These are phyloP conservation scores for barrel medic (Medicago truncatula) DNA, from an alignment of 306 rosid species.

Conservation along the genomic window DNA sequence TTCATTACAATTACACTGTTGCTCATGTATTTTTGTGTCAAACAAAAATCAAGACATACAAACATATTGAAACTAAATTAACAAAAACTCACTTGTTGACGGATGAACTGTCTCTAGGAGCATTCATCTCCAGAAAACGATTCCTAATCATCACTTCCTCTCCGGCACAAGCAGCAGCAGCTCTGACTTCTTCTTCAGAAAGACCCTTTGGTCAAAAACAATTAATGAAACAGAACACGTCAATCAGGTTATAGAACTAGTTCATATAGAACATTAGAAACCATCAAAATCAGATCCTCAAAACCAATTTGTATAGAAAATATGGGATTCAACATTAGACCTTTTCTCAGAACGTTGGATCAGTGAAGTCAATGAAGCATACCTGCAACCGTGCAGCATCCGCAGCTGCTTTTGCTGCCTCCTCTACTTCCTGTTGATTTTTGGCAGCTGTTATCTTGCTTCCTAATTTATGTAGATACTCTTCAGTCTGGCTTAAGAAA, in stretches of 20 bases:
- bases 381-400: constrained; percentile 95
- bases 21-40: background rate
- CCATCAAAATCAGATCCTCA: constrained; percentile 34
- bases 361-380: constrained; percentile 39
- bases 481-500: constrained; percentile 92
- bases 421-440: constrained; percentile 92
- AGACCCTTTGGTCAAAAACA: constrained; percentile 73
- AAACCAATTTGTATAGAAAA: constrained; percentile 22
- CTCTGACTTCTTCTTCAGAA: constrained; percentile 99
- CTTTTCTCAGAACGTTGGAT: constrained; percentile 27
- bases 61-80: constrained; percentile 20
- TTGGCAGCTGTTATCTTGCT: constrained; percentile 92
- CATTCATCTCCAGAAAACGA: constrained; percentile 93
- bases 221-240: constrained; percentile 34
- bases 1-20: constrained; percentile 4
- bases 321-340: background rate
- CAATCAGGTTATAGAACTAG: constrained; percentile 19
- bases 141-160: constrained; percentile 96
- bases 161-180: constrained; percentile 96
- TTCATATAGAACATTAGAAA: constrained; percentile 25
- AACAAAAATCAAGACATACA: constrained; percentile 19
- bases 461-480: constrained; percentile 94
- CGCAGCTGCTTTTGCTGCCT: constrained; percentile 90
- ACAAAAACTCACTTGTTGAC: constrained; percentile 80
- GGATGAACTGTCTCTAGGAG: constrained; percentile 88